phyloP scores from a whole-genome alignment of 116 monocot genomes.

The Phalaenopsis hybrid region DNA sequence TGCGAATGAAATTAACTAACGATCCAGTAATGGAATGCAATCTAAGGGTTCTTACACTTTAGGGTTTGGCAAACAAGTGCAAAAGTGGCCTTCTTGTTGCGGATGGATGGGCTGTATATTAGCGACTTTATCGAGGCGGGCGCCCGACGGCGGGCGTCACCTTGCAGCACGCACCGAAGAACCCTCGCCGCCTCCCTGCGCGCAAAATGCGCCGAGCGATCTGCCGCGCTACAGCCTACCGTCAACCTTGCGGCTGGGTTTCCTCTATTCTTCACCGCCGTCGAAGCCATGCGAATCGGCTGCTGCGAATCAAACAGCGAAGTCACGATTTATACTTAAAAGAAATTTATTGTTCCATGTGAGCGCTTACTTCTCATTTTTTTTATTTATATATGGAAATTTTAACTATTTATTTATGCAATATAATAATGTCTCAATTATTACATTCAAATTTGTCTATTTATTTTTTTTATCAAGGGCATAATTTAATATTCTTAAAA shows the following conservation, averaged over 20 bases:
- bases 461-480: no score
- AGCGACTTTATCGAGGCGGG: constrained; percentile 78
- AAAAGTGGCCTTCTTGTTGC: constrained; percentile 89
- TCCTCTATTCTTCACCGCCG: background rate
- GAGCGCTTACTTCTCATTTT: no score
- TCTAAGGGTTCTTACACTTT: constrained; percentile 43
- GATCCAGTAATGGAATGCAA: background rate
- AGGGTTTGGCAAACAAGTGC: constrained; percentile 95
- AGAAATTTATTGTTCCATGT: no score
- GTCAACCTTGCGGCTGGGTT: constrained; percentile 9
- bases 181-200: constrained; percentile 88
- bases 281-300: background rate
- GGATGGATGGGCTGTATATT: constrained; percentile 76
- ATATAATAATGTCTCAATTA: no score
- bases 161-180: constrained; percentile 59
- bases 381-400: no score
- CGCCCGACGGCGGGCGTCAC: constrained; percentile 65
- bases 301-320: no score
- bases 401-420: no score
- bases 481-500: no score
- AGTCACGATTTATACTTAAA: no score
- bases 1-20: background rate
- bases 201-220: constrained; percentile 69
- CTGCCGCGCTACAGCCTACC: constrained; percentile 35
- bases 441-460: no score